These are phyloP conservation scores for Eucalyptus dawsonii DNA, from an alignment of 345 rosid genomes.

Conservation along the genomic window DNA sequence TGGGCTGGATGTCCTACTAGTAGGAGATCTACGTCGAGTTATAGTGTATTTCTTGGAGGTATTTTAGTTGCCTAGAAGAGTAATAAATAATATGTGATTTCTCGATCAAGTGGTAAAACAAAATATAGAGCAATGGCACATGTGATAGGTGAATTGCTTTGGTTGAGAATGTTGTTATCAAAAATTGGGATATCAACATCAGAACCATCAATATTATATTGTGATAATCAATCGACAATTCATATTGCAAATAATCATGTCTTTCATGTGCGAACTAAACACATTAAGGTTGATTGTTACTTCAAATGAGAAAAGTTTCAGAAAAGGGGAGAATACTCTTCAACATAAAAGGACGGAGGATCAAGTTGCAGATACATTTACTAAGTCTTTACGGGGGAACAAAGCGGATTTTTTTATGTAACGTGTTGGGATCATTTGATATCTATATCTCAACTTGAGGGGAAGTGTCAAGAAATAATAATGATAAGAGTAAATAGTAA, in stretches of 20 bases:
- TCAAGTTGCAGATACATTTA: fast-evolving
- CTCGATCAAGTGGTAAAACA: no score
- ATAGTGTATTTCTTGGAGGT: no score
- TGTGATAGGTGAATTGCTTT: no score
- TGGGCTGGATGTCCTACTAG: no score
- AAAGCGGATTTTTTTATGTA: no score
- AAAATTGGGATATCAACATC: no score
- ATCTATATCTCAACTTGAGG: no score
- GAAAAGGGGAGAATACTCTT: fast-evolving
- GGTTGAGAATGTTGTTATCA: no score
- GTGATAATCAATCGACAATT: fast-evolving
- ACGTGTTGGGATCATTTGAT: fast-evolving
- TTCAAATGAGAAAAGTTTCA: fast-evolving
- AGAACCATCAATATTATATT: no score
- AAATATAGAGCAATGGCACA: fast-evolving
- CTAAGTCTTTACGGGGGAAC: fast-evolving
- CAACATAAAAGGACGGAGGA: fast-evolving
- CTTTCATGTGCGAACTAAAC: fast-evolving
- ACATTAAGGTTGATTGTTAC: fast-evolving
- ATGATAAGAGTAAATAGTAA: no score
- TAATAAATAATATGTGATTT: no score
- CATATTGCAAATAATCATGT: no score
- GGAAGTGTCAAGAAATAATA: fast-evolving
- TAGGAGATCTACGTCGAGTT: fast-evolving
- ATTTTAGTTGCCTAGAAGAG: fast-evolving